Evolutionary conservation across 2,329 filamentous ascomycete species (phyloP), one percentile per base, ranked within the genome.

Genomic region (Stachybotrys chartarum): DNA sequence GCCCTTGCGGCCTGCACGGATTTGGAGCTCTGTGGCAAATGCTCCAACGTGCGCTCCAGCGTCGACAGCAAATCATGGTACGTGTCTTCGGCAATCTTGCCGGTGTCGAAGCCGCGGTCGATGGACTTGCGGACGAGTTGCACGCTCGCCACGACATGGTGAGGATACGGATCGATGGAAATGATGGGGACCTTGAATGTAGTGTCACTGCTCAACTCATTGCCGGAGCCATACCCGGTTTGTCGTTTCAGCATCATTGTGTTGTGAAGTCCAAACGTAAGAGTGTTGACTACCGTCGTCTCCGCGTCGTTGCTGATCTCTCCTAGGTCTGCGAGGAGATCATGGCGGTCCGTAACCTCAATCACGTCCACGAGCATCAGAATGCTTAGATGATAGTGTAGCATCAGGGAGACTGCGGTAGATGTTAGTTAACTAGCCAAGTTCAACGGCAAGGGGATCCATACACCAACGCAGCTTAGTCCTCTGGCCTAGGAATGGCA

Each of bases 321-420:
- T 14, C 54, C 48, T 1, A 69, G 54, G 3, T 63, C 65, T 7
- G 45, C 53, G 0, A 69, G 51, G 1, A 70, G 54, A 30, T 69
- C 66, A 12, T 56, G 58, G 1, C 66, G 63, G 32, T 67, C 62
- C 0, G 65, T 63, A 2, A 61, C 66, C 39, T 69, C 65, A 17
- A 69, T 64, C 3, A 63, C 62, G 30, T 70, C 67, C 1, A 64
- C 55, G 1, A 69, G 53, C 61, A 69, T 66, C 1, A 70, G 46
- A 7, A 70, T 68, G 57, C 67, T 68, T 6, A 70, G 60, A 30
- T 70, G 64, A 31, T 69, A 70, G 46, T 70, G 67, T 11, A 70
- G 59, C 67, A 68, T 69, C 0, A 68, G 61, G 16, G 66, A 68
- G 54, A 68, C 66, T 67, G 18, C 18, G n/a, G 3, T 16, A 17